Percentiles rank a stretch among this genome's conserved stretches.
These are phyloP conservation scores for Zygoascus meyerae DNA, from an alignment of 1,139 yeast species.

Conservation along the genomic window DNA sequence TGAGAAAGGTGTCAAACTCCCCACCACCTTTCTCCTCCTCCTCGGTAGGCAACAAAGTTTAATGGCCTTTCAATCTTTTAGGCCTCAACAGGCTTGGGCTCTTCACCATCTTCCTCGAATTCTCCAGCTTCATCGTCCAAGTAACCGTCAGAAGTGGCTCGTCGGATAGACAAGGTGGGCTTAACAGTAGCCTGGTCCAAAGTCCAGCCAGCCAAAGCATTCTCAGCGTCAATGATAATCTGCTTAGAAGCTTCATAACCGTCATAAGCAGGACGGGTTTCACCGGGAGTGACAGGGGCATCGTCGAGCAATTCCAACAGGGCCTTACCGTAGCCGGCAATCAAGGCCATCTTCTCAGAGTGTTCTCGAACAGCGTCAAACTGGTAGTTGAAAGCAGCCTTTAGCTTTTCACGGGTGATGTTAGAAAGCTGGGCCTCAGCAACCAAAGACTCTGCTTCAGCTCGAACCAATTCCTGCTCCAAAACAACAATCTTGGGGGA, in stretches of 20 bases:
- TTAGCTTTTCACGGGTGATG: conserved; percentile 95
- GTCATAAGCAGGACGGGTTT: conserved; percentile 96
- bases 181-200: conserved; percentile 91
- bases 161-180: conserved; percentile 88
- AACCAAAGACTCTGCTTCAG: conserved; percentile 97
- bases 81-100: conserved; percentile 12
- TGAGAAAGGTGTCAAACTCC: too few relatives aligned
- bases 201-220: conserved; percentile 94
- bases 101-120: conserved; percentile 18
- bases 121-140: conserved; percentile 50
- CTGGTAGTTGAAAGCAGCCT: conserved; percentile 96
- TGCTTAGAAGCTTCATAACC: conserved; percentile 98
- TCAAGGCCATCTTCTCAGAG: conserved; percentile 91
- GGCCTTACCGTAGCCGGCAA: conserved; percentile 99
- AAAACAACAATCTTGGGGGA: conserved; percentile 91
- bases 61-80: not conserved
- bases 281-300: conserved; percentile 98
- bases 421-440: conserved; percentile 98
- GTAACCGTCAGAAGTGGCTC: conserved; percentile 55
- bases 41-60: conserved; percentile 6
- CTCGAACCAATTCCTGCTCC: conserved; percentile 97
- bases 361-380: conserved; percentile 95
- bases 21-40: too few relatives aligned
- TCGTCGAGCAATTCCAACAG: conserved; percentile 92
- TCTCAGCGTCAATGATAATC: conserved; percentile 94